Evolutionary conservation across 75 land plant species (phyloP), one percentile per base, ranked within the genome.

Genomic region (Cunninghamia lanceolata): DNA sequence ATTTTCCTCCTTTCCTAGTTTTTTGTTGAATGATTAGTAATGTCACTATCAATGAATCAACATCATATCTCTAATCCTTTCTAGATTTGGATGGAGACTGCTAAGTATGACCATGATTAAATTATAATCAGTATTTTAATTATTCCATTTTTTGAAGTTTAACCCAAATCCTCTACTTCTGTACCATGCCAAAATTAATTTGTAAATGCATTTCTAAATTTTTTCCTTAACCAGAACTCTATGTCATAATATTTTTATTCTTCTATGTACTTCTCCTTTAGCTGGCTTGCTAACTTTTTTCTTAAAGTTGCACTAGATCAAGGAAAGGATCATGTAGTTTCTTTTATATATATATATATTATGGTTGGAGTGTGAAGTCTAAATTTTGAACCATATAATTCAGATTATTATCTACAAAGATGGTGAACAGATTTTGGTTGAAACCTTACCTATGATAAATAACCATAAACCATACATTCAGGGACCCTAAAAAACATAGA

Each of bases 1-100:
- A 45, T 80, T 28, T 80, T 80, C 46, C n/a, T 21, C 10, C 80
- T 38, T 79, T 79, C 45, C 45, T n/a, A n/a, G 82, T 80, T 80
- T 80, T 11, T 80, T 6, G 11, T 43, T 80, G 30, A 42, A 80
- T 45, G 39, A 71, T 71, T 7, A 13, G 75, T 34, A 71, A 32
- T 34, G 10, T 71, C 36, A 71, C 36, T 34, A 71, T 32, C 28
- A 11, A 71, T 71, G 34, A 14, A 21, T 71, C 75, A 71, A 71
- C 15, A 71, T 11, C 28, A 63, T 30, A 71, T 71, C 7, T 34
- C 8, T 15, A 71, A 34, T 71, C 36, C 14, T 32, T 32, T 34
- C 2, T 71, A 32, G 35, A 34, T 71, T 71, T 71, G 36, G 75
- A 38, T 80, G 47, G 82, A 80, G 47, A 45, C 46, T 80, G 34